These are phyloP conservation scores for Saccharomycopsis lassenensis DNA, from an alignment of 805 yeast genomes.

Conservation along the genomic window DNA sequence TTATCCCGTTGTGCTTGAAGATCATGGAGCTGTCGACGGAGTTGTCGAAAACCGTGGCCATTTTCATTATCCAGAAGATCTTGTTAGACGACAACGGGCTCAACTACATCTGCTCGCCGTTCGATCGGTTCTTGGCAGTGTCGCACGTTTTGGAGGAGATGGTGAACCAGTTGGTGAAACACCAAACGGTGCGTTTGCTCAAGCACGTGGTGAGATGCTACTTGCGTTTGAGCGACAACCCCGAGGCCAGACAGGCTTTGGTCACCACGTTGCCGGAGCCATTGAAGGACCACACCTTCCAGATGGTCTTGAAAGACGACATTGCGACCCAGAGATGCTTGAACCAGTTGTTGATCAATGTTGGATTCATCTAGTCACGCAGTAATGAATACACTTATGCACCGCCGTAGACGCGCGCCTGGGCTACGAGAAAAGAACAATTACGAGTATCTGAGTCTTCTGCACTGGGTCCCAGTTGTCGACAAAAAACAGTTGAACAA, in stretches of 20 bases:
- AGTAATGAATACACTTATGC: too few species aligned
- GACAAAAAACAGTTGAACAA: too few species aligned
- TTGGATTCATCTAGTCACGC: slow-evolving; percentile 8
- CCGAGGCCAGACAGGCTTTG: slow-evolving; percentile 81
- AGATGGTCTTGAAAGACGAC: slow-evolving; percentile 71
- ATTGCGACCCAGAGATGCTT: slow-evolving; percentile 79
- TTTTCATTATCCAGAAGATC: slow-evolving; percentile 89
- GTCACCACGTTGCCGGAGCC: slow-evolving; percentile 80
- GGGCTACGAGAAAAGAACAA: too few species aligned
- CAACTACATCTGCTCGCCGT: slow-evolving; percentile 87
- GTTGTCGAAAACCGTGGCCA: slow-evolving; percentile 90
- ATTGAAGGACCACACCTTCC: slow-evolving; percentile 77
- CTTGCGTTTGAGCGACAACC: slow-evolving; percentile 77
- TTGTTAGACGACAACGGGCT: slow-evolving; percentile 86
- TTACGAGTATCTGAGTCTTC: too few species aligned
- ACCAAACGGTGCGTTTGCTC: slow-evolving; percentile 72
- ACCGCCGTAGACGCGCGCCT: too few species aligned
- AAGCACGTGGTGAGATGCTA: slow-evolving; percentile 94
- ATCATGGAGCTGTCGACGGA: slow-evolving; percentile 96
- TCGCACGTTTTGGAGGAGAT: slow-evolving; percentile 75
- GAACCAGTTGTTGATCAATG: slow-evolving; percentile 43
- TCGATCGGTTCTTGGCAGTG: slow-evolving; percentile 89
- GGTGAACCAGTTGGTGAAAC: slow-evolving; percentile 74
- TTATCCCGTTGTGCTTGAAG: slow-evolving; percentile 86
- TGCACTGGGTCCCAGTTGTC: too few species aligned